Conservation (phyloP, 2,329 filamentous ascomycete species). For the Fusarium pilosicola region DNA sequence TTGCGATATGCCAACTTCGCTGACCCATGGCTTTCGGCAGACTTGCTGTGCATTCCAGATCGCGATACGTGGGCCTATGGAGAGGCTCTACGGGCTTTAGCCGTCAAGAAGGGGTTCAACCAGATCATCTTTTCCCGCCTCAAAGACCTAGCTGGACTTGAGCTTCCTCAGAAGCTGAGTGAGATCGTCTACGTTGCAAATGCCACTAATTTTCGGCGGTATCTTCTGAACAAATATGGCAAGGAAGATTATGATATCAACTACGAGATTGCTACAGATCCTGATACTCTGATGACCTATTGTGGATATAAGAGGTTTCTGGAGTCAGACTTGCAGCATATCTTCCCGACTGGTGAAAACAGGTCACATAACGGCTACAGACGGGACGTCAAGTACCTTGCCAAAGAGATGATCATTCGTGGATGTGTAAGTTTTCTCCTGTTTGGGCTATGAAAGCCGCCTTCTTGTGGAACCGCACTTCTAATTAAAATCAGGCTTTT, state of each 20-base stretch:
- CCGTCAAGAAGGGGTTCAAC: not conserved
- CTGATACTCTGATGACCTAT: not conserved
- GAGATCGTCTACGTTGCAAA: not conserved
- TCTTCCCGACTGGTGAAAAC: not conserved
- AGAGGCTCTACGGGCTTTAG: not conserved
- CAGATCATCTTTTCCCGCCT: not conserved
- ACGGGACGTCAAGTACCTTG: not conserved
- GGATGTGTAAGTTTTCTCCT: not conserved
- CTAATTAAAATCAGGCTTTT: not conserved
- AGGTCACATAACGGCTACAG: not conserved
- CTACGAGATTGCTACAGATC: not conserved
- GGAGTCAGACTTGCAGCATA: not conserved
- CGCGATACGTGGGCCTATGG: not conserved
- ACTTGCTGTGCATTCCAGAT: not conserved
- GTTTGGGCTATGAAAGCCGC: not conserved
- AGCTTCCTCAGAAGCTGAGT: not conserved
- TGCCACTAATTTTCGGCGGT: not conserved
- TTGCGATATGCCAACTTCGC: not conserved
- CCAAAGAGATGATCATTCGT: not conserved
- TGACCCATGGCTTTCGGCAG: rapidly evolving
- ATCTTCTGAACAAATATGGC: not conserved
- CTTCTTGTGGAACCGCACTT: not conserved
- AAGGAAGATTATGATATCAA: not conserved
- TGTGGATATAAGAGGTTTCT: not conserved
- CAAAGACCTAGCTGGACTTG: not conserved